Conservation (phyloP, 345 rosid species). For the Euclidium syriacum region DNA sequence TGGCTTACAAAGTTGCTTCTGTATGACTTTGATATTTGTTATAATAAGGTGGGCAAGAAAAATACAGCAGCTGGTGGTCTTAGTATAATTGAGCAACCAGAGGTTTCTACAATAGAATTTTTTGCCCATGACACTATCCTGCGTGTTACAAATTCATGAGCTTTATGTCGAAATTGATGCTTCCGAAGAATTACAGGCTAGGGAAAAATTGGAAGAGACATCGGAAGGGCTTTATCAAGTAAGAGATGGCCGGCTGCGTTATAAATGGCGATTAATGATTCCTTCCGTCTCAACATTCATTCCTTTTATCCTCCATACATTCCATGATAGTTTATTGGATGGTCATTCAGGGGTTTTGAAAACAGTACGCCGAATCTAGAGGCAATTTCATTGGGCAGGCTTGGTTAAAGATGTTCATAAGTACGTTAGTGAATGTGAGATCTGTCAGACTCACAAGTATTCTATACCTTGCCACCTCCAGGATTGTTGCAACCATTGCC, state of each 20-base stretch:
- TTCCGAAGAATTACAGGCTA: too few species aligned
- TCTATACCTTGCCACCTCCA: not conserved
- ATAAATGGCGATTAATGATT: too few species aligned
- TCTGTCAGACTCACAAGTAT: not conserved
- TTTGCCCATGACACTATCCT: too few species aligned
- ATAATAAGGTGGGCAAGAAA: not conserved
- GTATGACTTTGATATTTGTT: not conserved
- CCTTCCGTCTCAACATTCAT: not conserved
- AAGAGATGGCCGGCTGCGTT: too few species aligned
- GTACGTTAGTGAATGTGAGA: not conserved
- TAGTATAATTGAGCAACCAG: not conserved
- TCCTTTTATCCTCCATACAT: not conserved
- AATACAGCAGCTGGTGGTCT: not conserved
- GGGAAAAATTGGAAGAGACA: too few species aligned
- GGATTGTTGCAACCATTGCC: not conserved
- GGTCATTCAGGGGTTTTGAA: not conserved
- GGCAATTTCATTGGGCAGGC: not conserved
- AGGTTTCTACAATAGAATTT: too few species aligned
- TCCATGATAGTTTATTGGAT: not conserved
- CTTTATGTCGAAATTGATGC: too few species aligned
- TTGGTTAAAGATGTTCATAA: not conserved
- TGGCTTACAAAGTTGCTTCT: not conserved
- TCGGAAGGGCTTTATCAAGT: too few species aligned
- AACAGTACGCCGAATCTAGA: not conserved
- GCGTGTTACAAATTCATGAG: too few species aligned